Conservation (phyloP, 164 flowering plant genomes). For the Cinnamomum micranthum region DNA sequence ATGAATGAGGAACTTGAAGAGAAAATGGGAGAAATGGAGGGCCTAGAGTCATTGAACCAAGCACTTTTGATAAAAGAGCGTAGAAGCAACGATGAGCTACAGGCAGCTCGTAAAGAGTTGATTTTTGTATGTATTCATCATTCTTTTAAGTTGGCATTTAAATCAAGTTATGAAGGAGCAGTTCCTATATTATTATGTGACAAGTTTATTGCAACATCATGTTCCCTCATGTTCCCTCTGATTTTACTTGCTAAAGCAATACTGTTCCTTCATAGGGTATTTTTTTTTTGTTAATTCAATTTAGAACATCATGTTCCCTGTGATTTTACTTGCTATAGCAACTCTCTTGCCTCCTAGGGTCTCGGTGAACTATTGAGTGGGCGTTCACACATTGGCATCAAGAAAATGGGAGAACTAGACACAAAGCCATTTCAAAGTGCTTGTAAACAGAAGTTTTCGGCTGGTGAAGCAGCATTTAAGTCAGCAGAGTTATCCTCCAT, state of each 20-base stretch:
- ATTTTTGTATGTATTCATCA: slow-evolving; percentile 33
- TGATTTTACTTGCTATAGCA: not conserved
- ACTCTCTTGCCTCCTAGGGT: slow-evolving; percentile 31
- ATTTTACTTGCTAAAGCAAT: not conserved
- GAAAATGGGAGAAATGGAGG: slow-evolving; percentile 49
- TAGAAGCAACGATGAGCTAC: slow-evolving; percentile 21
- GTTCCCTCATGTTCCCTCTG: too few species aligned
- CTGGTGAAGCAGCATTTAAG: slow-evolving; percentile 23
- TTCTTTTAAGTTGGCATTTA: too few species aligned
- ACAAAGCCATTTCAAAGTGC: slow-evolving; percentile 31
- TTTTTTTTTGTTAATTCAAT: too few species aligned
- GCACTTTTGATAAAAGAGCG: slow-evolving; percentile 54
- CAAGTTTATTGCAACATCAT: too few species aligned
- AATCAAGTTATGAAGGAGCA: too few species aligned
- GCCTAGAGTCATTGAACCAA: slow-evolving; percentile 36
- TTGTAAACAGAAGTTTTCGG: slow-evolving; percentile 24
- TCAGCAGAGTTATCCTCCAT: slow-evolving; percentile 27
- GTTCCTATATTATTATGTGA: too few species aligned
- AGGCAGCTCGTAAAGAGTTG: slow-evolving; percentile 56
- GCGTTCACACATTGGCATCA: slow-evolving; percentile 51
- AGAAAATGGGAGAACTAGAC: slow-evolving; percentile 87
- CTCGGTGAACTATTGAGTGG: slow-evolving; percentile 38
- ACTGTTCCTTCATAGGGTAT: slow-evolving; percentile 36
- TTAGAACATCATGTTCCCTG: too few species aligned
- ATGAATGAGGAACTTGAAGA: slow-evolving; percentile 37